phyloP scores from a whole-genome alignment of 2,329 filamentous ascomycete species.

The Talaromyces albobiverticillius region DNA sequence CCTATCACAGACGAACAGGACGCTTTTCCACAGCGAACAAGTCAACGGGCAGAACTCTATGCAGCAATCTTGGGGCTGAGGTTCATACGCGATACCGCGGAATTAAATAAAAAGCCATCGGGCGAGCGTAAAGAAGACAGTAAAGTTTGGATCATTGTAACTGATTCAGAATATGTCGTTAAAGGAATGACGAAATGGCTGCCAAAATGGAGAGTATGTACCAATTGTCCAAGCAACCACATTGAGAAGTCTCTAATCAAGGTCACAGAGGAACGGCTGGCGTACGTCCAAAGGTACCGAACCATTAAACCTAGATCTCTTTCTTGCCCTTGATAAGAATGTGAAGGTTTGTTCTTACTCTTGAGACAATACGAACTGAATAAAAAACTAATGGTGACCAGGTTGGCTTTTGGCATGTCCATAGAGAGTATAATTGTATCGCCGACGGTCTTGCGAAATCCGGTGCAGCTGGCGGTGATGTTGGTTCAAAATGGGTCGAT shows the following conservation, averaged over 20 bases:
- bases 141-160: neutral
- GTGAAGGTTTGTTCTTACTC: neutral
- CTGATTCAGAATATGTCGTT: constrained; percentile 5
- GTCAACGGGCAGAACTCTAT: neutral
- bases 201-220: neutral
- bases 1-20: neutral
- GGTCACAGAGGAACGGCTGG: neutral
- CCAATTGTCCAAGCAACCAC: neutral
- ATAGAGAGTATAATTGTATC: too few species aligned
- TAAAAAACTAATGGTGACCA: too few species aligned
- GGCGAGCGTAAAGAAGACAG: neutral
- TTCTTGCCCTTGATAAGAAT: neutral
- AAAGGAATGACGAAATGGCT: constrained; percentile 4
- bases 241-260: neutral
- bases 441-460: too few species aligned
- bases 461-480: too few species aligned
- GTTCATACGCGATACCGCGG: neutral
- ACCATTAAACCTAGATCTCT: neutral
- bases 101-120: neutral
- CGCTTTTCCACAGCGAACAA: neutral
- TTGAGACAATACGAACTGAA: neutral
- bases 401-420: too few species aligned
- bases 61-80: neutral
- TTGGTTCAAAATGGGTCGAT: too few species aligned
- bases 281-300: neutral